Evolutionary conservation across 345 rosid genomes (phyloP), one percentile per base, ranked within the genome.

Genomic region (Passiflora organensis): DNA sequence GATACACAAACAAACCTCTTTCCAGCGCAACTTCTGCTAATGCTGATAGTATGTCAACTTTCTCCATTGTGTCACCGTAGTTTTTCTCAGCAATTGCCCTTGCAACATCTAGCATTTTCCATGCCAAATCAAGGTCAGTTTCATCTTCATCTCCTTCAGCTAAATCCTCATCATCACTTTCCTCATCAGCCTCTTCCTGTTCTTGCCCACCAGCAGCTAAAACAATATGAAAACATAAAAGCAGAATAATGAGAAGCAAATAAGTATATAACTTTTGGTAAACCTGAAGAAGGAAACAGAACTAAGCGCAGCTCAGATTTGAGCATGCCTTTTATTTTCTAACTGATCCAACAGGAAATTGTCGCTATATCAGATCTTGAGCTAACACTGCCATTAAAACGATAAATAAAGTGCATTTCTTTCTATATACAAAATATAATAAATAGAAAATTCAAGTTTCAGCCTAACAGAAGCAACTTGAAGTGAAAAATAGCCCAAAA

Each of bases 101-200:
- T 1, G 96, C 94, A 64, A 89, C 75, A 72, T 84, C 99, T 14
- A 93, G 79, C 89, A 89, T 81, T 74, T 93, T 89, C 97, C 96
- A 89, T 6, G 99, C 87, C 80, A 80, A 83, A 72, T 89, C 97
- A 72, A 86, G 76, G 66, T 89, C 97, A 65, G 88, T 77, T 43
- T 89, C 97, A 55, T 93, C 99, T 67, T 93, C 99, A 58, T 86
- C 96, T 19, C 74, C 90, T 48, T 77, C 91, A 56, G 85, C 84
- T 47, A 65, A 51, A 23, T 77, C 80, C 65, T 86, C 85, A 49
- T 60, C 82, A 19, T 84, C 95, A n/a, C 73, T 67, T 38, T 51
- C 77, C 36, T 72, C 81, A 32, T 32, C 54, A 46, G 32, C 58
- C 5, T 43, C 65, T 55, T 65, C 80, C 52, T 67, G 82, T 48